A percentile compares a stretch with the other conserved stretches of the same genome.
These are phyloP conservation scores for Schizothecium vesticola DNA, from an alignment of 495 filamentous ascomycete species.

Conservation along the genomic window DNA sequence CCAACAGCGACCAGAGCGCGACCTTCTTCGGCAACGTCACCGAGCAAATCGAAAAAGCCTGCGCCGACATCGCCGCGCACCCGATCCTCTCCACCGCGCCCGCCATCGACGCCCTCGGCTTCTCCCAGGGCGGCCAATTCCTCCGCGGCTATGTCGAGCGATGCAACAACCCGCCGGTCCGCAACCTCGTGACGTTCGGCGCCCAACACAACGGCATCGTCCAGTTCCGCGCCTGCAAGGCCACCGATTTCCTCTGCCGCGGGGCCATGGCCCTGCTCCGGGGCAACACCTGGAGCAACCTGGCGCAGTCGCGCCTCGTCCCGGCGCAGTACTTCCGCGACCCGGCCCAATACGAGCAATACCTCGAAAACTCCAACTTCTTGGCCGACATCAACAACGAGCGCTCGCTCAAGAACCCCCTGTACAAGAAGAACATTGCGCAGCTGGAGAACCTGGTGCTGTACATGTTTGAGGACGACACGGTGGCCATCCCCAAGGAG, in stretches of 20 bases:
- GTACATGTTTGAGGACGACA: constrained; percentile 86
- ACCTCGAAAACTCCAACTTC: constrained; percentile 81
- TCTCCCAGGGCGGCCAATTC: constrained; percentile 95
- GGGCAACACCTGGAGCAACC: constrained; percentile 66
- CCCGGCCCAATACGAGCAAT: constrained; percentile 60
- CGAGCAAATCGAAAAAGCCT: constrained; percentile 70
- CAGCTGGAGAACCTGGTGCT: constrained; percentile 74
- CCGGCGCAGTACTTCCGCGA: constrained; percentile 95
- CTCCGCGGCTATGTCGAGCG: constrained; percentile 88
- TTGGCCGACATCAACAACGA: constrained; percentile 99
- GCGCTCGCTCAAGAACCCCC: constrained; percentile 62
- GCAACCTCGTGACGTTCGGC: constrained; percentile 84
- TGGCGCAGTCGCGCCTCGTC: constrained; percentile 72
- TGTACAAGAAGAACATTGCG: constrained; percentile 67
- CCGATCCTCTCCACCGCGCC: constrained; percentile 74
- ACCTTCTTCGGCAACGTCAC: constrained; percentile 92
- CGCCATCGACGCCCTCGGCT: constrained; percentile 85
- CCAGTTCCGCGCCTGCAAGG: constrained; percentile 61
- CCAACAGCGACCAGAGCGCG: constrained; percentile 62
- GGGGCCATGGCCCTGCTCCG: constrained; percentile 67
- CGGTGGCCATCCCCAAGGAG: constrained; percentile 83
- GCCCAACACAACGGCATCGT: constrained; percentile 91
- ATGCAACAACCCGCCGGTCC: constrained; percentile 76
- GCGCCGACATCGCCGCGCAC: constrained; percentile 68
- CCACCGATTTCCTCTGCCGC: constrained; percentile 74